Evolutionary conservation across 2,329 filamentous ascomycete genomes (phyloP).

Genomic region (Pestalotiopsis sp.): DNA sequence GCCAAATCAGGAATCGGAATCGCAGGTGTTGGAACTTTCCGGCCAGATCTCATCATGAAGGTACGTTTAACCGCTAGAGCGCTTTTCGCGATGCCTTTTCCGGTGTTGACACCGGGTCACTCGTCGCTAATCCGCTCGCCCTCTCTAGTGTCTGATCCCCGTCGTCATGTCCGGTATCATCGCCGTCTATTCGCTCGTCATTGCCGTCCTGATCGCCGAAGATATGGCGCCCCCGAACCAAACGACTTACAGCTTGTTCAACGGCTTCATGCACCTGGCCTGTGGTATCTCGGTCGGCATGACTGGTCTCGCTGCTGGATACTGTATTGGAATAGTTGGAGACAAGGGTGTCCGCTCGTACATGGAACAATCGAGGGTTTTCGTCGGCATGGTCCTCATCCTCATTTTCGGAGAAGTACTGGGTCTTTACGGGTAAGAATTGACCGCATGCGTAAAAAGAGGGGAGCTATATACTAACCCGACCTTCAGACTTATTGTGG

Average conservation of each 20-base stretch:
- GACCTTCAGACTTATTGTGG: slow-evolving; percentile 76
- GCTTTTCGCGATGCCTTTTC: slow-evolving; percentile 21
- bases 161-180: slow-evolving; percentile 99
- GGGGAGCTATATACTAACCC: slow-evolving; percentile 19
- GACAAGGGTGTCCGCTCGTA: slow-evolving; percentile 93
- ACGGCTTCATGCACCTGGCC: slow-evolving; percentile 90
- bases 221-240: slow-evolving; percentile 73
- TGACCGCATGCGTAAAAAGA: background rate
- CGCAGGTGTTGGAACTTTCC: slow-evolving; percentile 80
- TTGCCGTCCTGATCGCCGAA: slow-evolving; percentile 92
- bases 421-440: slow-evolving; percentile 87
- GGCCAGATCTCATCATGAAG: slow-evolving; percentile 91
- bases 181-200: slow-evolving; percentile 95
- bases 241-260: slow-evolving; percentile 80
- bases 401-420: slow-evolving; percentile 98
- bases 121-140: background rate
- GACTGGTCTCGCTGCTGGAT: slow-evolving; percentile 90
- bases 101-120: background rate
- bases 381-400: slow-evolving; percentile 98
- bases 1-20: slow-evolving; percentile 90
- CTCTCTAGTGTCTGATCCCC: slow-evolving; percentile 72
- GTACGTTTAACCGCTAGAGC: slow-evolving; percentile 38
- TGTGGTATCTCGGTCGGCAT: slow-evolving; percentile 90
- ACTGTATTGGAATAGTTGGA: slow-evolving; percentile 94
- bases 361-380: slow-evolving; percentile 94